These are phyloP conservation scores for Pseudohyphozyma bogoriensis DNA, from an alignment of 768 basidiomycete species.

Conservation along the genomic window DNA sequence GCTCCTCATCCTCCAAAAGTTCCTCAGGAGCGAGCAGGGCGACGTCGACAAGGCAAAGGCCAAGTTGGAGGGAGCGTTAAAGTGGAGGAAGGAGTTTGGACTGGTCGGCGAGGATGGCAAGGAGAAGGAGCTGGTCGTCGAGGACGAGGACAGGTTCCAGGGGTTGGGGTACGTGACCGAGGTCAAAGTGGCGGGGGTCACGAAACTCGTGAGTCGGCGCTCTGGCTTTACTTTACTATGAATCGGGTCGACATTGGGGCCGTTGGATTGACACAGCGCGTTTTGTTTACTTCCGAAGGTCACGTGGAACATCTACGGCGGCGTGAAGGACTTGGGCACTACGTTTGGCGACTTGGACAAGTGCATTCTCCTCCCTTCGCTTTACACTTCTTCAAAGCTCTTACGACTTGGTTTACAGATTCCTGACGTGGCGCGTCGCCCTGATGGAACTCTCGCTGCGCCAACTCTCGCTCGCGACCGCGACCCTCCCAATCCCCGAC, in stretches of 20 bases:
- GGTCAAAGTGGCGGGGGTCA: slow-evolving; percentile 3
- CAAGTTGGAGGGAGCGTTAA: slow-evolving; percentile 12
- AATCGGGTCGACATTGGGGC: too few relatives aligned
- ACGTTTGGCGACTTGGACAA: slow-evolving; percentile 21
- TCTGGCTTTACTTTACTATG: too few relatives aligned
- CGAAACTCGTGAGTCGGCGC: background rate
- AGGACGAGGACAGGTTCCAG: background rate
- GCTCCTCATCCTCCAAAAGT: slow-evolving; percentile 25
- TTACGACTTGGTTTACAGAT: slow-evolving; percentile 1
- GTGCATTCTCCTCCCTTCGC: slow-evolving; percentile 10
- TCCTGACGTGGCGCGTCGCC: slow-evolving; percentile 21
- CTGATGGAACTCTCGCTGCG: slow-evolving; percentile 22
- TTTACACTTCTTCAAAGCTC: background rate
- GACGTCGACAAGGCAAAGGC: slow-evolving; percentile 16
- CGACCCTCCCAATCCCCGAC: slow-evolving; percentile 16
- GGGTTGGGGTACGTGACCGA: slow-evolving; percentile 21
- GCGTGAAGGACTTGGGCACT: slow-evolving; percentile 14
- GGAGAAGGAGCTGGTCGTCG: background rate
- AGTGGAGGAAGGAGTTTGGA: slow-evolving; percentile 26
- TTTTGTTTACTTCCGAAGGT: background rate
- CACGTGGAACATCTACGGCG: slow-evolving; percentile 28
- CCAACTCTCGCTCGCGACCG: background rate
- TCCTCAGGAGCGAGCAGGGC: slow-evolving; percentile 13
- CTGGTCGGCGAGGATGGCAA: background rate
- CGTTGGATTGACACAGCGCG: background rate